Evolutionary conservation across 495 filamentous ascomycete genomes (phyloP).

Genomic region (Hyaloscypha bicolor): DNA sequence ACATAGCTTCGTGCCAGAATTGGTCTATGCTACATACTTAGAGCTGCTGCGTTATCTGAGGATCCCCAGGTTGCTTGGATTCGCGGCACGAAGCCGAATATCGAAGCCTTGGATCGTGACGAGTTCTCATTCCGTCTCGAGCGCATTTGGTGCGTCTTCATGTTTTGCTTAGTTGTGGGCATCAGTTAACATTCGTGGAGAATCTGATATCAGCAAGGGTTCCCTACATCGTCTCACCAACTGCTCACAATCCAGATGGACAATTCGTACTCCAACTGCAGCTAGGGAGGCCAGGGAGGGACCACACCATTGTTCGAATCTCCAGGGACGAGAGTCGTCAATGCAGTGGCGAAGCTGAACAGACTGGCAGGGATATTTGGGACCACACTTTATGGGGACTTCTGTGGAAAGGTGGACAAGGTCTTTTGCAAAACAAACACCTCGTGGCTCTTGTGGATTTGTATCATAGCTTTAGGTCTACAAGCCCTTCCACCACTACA

Average conservation of each 20-base stretch:
- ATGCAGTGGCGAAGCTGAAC: slow-evolving; percentile 30
- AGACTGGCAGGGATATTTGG: slow-evolving; percentile 23
- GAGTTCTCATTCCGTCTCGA: slow-evolving; percentile 19
- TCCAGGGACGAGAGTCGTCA: slow-evolving; percentile 9
- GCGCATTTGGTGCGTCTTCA: slow-evolving; percentile 26
- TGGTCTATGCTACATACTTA: slow-evolving; percentile 32
- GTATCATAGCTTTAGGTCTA: slow-evolving; percentile 32
- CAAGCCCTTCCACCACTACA: slow-evolving; percentile 15
- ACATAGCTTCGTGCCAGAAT: slow-evolving; percentile 15
- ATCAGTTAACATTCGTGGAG: slow-evolving; percentile 17
- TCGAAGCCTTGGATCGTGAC: slow-evolving; percentile 26
- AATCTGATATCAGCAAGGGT: slow-evolving; percentile 25
- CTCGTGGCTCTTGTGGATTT: slow-evolving; percentile 12
- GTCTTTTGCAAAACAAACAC: background rate
- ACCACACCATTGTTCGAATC: slow-evolving; percentile 26
- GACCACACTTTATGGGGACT: slow-evolving; percentile 19
- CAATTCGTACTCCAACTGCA: slow-evolving; percentile 31
- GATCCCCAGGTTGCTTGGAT: slow-evolving; percentile 29
- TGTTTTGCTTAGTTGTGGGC: slow-evolving; percentile 27
- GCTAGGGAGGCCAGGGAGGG: slow-evolving; percentile 33
- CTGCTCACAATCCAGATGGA: slow-evolving; percentile 26
- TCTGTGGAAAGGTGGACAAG: slow-evolving; percentile 11
- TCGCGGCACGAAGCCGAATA: slow-evolving; percentile 11
- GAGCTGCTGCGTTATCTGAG: slow-evolving; percentile 22
- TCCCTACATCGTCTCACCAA: slow-evolving; percentile 22